A percentile compares a stretch with the other conserved stretches of the same genome.
These are phyloP conservation scores for Diutina sp. DNA, from an alignment of 1,139 yeast genomes.

Conservation along the genomic window DNA sequence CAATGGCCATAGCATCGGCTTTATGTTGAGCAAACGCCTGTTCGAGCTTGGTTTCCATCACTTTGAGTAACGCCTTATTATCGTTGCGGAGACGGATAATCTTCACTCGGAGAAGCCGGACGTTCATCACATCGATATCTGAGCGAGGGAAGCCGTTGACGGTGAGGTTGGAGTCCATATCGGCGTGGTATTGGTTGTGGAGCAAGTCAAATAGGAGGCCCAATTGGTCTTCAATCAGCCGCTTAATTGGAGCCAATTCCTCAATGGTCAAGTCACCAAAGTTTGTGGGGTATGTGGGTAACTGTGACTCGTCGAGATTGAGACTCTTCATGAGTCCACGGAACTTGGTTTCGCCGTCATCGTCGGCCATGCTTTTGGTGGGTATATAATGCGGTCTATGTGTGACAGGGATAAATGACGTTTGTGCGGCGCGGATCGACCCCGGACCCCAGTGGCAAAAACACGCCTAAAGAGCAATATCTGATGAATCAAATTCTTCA, in stretches of 20 bases:
- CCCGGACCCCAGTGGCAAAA: too few relatives aligned
- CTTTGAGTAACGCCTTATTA: constrained; percentile 33
- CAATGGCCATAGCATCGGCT: background rate
- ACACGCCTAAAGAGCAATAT: too few relatives aligned
- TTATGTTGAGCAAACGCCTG: constrained; percentile 20
- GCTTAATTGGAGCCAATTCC: background rate
- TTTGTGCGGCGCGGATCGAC: background rate
- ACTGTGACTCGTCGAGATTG: background rate
- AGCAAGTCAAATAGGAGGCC: background rate
- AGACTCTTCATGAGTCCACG: constrained; percentile 2
- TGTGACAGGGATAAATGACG: background rate
- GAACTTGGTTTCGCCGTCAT: background rate
- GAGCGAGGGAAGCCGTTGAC: constrained; percentile 75
- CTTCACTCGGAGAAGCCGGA: constrained; percentile 47
- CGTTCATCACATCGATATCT: constrained; percentile 70
- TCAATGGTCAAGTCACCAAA: background rate
- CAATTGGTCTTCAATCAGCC: background rate
- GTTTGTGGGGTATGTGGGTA: background rate
- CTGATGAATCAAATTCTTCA: too few relatives aligned
- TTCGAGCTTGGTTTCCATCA: constrained; percentile 33
- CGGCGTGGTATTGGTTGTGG: background rate
- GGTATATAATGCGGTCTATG: background rate
- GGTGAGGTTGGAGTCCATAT: background rate
- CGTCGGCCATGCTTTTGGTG: background rate
- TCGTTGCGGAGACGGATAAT: constrained; percentile 65